Percentiles rank a stretch among this genome's conserved stretches.
Evolutionary conservation across 2,329 filamentous ascomycete genomes (phyloP).

Genomic region (Alternaria sp.): DNA sequence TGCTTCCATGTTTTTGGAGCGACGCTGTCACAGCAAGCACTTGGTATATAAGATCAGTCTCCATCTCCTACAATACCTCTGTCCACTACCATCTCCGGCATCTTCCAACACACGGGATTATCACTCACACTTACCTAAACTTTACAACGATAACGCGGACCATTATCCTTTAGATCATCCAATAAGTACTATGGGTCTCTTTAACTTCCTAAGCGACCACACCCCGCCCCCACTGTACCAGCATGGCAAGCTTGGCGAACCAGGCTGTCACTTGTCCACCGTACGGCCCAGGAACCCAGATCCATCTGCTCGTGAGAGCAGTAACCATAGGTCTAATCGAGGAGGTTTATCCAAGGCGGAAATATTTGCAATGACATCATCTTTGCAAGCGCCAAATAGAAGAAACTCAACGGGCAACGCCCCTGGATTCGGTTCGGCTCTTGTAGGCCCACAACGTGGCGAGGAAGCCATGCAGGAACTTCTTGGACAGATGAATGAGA

Average conservation of each 20-base stretch:
- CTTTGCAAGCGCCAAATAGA: no score
- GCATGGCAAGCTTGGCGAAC: neutral
- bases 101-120: neutral
- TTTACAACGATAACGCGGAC: neutral
- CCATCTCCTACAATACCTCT: no score
- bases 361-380: no score
- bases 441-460: neutral
- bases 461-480: neutral
- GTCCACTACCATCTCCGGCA: neutral
- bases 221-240: neutral
- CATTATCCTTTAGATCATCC: neutral
- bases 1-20: neutral
- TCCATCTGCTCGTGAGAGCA: no score
- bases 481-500: neutral
- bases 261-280: neutral
- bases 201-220: rapidly evolving
- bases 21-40: neutral
- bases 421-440: neutral
- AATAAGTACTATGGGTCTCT: neutral
- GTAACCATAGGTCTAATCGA: no score
- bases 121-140: neutral
- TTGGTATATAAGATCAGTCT: neutral
- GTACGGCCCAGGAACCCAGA: neutral
- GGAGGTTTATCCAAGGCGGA: no score
- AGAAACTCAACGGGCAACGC: neutral